Conservation (phyloP, 1,139 yeast species). For the Meyerozyma carpophila region DNA sequence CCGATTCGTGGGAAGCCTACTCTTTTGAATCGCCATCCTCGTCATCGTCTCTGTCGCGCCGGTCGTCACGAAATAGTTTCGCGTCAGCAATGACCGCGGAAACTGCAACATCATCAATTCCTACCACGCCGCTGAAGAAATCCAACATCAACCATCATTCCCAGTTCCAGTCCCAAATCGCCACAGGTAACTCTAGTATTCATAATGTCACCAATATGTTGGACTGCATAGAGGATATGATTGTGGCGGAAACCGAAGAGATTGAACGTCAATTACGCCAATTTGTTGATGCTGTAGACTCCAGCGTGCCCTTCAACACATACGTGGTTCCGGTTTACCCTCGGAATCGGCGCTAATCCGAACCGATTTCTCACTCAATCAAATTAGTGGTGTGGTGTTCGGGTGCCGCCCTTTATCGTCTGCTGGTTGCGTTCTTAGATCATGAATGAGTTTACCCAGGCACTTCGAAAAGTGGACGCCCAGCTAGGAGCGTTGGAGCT, state of each 20-base stretch:
- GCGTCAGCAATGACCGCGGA: not conserved
- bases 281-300: conserved; percentile 4
- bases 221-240: conserved; percentile 12
- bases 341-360: not conserved
- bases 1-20: conserved; percentile 1
- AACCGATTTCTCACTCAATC: too few species aligned
- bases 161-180: conserved; percentile 3
- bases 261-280: conserved; percentile 7
- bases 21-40: not conserved
- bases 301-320: conserved; percentile 10
- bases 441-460: not conserved
- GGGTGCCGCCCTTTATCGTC: not conserved
- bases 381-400: not conserved
- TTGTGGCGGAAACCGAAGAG: conserved; percentile 7
- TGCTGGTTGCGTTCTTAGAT: not conserved
- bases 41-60: not conserved
- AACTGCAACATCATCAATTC: not conserved
- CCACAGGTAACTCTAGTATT: conserved; percentile 3
- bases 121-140: not conserved
- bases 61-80: not conserved
- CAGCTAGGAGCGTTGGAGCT: conserved; percentile 15
- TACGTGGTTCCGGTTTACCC: conserved; percentile 3
- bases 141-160: not conserved
- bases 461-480: conserved; percentile 7
- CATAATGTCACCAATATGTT: conserved; percentile 7